Evolutionary conservation across 148 eudicot genomes (phyloP).

Genomic region (Oxyria digyna): DNA sequence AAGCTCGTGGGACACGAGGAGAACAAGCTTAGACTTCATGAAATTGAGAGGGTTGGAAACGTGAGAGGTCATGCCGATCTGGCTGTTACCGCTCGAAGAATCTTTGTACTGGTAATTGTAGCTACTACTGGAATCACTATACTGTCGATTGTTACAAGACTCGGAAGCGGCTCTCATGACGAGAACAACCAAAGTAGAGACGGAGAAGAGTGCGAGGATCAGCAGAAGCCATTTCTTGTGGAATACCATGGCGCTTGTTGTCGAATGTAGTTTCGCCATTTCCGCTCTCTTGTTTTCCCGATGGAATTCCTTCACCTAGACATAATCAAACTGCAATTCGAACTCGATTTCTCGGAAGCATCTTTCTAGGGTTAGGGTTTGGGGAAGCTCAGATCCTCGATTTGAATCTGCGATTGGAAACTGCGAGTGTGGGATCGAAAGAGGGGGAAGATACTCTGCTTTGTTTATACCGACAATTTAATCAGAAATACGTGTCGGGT

Average conservation of each 20-base stretch:
- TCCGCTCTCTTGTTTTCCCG: background rate
- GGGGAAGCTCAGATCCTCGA: conserved; percentile 11
- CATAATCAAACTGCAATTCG: background rate
- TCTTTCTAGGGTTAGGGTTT: conserved; percentile 13
- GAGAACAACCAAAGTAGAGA: conserved; percentile 54
- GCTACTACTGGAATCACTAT: conserved; percentile 14
- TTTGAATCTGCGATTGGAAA: conserved; percentile 31
- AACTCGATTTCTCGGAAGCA: background rate
- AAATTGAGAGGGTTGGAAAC: conserved; percentile 50
- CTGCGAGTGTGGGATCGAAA: conserved; percentile 1
- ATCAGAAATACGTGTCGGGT: background rate
- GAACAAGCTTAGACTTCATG: conserved; percentile 90
- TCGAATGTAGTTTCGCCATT: conserved; percentile 44
- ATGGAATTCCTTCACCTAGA: background rate
- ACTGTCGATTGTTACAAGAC: conserved; percentile 26
- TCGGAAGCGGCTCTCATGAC: conserved; percentile 45
- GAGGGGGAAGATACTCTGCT: background rate
- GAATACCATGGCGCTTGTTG: conserved; percentile 5
- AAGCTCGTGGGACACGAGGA: conserved; percentile 86
- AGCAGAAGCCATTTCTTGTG: conserved; percentile 53
- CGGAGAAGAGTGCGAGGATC: conserved; percentile 31
- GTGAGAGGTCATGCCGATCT: background rate
- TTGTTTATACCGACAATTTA: background rate
- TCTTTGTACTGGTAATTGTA: conserved; percentile 5
- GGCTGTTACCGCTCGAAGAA: conserved; percentile 1